phyloP scores from a whole-genome alignment of 2,329 filamentous ascomycete species.

The Colletotrichum nymphaeae region DNA sequence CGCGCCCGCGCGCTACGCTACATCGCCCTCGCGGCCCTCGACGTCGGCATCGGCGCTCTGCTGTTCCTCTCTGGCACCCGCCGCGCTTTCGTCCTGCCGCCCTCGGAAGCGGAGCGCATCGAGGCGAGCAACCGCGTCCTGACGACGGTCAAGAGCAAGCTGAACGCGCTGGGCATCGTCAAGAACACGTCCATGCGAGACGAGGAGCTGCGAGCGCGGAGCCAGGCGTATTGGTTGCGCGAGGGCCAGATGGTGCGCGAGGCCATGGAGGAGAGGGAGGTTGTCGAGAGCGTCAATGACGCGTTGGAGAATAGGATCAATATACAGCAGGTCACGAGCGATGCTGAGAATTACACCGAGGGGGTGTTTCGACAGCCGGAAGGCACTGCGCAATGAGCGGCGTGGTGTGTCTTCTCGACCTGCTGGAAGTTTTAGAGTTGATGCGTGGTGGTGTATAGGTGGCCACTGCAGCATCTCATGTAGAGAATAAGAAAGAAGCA shows the following conservation, averaged over 20 bases:
- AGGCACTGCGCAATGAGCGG: constrained; percentile 26
- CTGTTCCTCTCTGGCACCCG: constrained; percentile 85
- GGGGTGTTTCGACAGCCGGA: constrained; percentile 51
- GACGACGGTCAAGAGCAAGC: constrained; percentile 70
- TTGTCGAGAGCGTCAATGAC: constrained; percentile 77
- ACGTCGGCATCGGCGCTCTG: constrained; percentile 71
- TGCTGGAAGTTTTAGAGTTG: constrained; percentile 1
- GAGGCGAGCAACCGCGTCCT: constrained; percentile 68
- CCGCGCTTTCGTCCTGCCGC: constrained; percentile 76
- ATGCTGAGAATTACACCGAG: constrained; percentile 72
- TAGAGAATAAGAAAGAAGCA: not conserved
- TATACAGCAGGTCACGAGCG: constrained; percentile 68
- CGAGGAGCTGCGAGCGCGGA: constrained; percentile 72
- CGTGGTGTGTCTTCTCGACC: no score
- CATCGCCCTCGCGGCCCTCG: constrained; percentile 71
- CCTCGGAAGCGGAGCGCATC: constrained; percentile 73
- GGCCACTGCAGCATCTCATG: not conserved
- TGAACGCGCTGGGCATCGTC: constrained; percentile 79
- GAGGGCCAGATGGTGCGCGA: constrained; percentile 79
- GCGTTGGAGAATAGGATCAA: constrained; percentile 74
- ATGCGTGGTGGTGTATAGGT: not conserved
- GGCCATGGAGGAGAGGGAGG: constrained; percentile 83
- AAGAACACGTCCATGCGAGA: constrained; percentile 85
- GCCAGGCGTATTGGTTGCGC: constrained; percentile 82
- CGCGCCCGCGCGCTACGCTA: constrained; percentile 71